Evolutionary conservation across 495 filamentous ascomycete genomes (phyloP).

Genomic region (Hypoxylon fragiforme): DNA sequence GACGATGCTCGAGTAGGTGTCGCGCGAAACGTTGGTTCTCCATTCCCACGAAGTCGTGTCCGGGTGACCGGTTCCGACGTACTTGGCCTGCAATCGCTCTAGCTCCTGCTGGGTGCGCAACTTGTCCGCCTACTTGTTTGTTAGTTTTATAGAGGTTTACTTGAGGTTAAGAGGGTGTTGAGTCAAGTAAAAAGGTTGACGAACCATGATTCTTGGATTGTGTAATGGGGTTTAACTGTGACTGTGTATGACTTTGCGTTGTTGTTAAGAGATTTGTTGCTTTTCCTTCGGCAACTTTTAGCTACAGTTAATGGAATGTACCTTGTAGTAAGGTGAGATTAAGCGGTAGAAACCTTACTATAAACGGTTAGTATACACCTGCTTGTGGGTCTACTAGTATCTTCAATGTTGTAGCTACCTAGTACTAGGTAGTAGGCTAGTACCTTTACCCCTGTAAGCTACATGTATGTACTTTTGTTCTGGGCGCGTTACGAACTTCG

Average conservation of each 20-base stretch:
- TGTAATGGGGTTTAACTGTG: neutral
- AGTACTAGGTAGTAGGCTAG: too few relatives aligned
- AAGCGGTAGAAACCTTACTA: too few relatives aligned
- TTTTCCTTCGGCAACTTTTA: too few relatives aligned
- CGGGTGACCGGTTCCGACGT: conserved; percentile 95
- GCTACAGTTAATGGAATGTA: too few relatives aligned
- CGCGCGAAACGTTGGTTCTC: conserved; percentile 86
- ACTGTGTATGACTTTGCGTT: neutral
- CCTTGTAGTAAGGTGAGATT: too few relatives aligned
- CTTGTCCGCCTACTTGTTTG: conserved; percentile 78
- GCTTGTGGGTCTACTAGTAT: too few relatives aligned
- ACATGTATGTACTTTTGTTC: too few relatives aligned
- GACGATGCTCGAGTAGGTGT: conserved; percentile 79
- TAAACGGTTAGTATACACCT: too few relatives aligned
- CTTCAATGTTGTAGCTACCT: too few relatives aligned
- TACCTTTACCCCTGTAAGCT: too few relatives aligned
- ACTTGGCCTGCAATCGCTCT: conserved; percentile 89
- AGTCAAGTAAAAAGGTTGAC: too few relatives aligned
- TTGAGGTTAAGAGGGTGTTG: neutral
- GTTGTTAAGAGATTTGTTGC: neutral
- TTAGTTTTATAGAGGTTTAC: conserved; percentile 3
- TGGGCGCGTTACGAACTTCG: too few relatives aligned
- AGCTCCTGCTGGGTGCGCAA: conserved; percentile 96
- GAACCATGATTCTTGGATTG: neutral
- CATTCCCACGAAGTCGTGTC: conserved; percentile 98